These are phyloP conservation scores for Penicillium manginii DNA, from an alignment of 495 filamentous ascomycete species.

Conservation along the genomic window DNA sequence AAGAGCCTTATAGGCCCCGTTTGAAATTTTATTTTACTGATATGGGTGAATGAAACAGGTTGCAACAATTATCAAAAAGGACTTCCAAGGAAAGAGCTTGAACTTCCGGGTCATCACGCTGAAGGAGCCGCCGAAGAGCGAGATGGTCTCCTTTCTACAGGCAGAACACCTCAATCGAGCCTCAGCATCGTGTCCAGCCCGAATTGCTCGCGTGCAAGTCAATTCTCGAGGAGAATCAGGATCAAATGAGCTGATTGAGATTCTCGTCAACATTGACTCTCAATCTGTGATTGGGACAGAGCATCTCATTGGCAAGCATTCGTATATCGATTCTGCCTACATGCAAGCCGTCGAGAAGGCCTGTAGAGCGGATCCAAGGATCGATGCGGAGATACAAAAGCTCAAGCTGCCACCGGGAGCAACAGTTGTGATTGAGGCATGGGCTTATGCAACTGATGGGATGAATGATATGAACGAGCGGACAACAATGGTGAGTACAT, in stretches of 20 bases:
- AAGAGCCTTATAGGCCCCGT: background rate
- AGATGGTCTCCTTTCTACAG: slow-evolving; percentile 33
- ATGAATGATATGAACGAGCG: slow-evolving; percentile 41
- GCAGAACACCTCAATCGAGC: slow-evolving; percentile 18
- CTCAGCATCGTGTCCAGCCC: slow-evolving; percentile 13
- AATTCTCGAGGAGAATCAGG: slow-evolving; percentile 14
- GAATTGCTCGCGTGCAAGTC: slow-evolving; percentile 26
- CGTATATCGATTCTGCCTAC: slow-evolving; percentile 32
- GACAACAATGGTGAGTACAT: slow-evolving; percentile 29
- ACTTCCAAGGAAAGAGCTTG: slow-evolving; percentile 7
- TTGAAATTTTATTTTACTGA: background rate
- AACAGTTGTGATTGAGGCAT: slow-evolving; percentile 36
- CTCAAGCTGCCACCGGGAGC: slow-evolving; percentile 33
- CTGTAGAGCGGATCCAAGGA: slow-evolving; percentile 21
- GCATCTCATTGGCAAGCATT: slow-evolving; percentile 25
- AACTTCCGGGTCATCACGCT: slow-evolving; percentile 32
- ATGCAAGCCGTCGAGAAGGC: slow-evolving; percentile 35
- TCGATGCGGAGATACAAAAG: slow-evolving; percentile 27
- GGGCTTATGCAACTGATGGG: slow-evolving; percentile 43
- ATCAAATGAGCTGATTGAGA: slow-evolving; percentile 21
- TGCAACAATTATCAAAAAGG: slow-evolving; percentile 8
- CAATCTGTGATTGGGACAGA: slow-evolving; percentile 11
- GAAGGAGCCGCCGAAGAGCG: slow-evolving; percentile 31
- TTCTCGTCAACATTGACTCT: slow-evolving; percentile 19
- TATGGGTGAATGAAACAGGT: slow-evolving; percentile 5